phyloP scores from a whole-genome alignment of 768 basidiomycete species.

The Collybia mongolica region DNA sequence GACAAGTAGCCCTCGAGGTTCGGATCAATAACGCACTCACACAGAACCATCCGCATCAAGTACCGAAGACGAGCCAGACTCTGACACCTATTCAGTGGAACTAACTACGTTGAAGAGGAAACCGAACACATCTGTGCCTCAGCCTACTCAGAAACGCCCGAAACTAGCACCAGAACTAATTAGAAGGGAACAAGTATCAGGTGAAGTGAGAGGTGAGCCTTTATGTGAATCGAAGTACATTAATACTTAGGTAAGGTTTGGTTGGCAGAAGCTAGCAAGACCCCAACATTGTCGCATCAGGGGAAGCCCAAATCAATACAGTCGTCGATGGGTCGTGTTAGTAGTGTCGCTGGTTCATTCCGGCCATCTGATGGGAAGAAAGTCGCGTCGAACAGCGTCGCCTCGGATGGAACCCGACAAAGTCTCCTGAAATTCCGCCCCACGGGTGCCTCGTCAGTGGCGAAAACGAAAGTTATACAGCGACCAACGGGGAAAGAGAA shows the following conservation, averaged over 20 bases:
- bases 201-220: neutral
- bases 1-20: neutral
- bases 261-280: neutral
- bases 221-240: neutral
- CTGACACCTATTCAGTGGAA: slow-evolving; percentile 2
- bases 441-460: neutral
- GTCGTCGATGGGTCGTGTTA: neutral
- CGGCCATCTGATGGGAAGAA: neutral
- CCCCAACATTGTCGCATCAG: neutral
- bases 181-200: neutral
- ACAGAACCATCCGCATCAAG: slow-evolving; percentile 12
- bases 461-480: neutral
- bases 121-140: neutral
- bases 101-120: slow-evolving; percentile 10
- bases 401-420: neutral
- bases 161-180: neutral
- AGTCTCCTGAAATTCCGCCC: neutral
- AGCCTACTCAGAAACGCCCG: slow-evolving; percentile 11
- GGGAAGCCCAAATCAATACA: neutral
- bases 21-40: neutral
- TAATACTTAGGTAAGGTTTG: neutral
- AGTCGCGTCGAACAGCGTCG: neutral
- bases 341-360: neutral
- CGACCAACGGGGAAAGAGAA: neutral
- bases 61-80: slow-evolving; percentile 4